Percentiles rank a stretch among this genome's conserved stretches.
phyloP scores from a whole-genome alignment of 768 basidiomycete species.

The Tremella yokohamensis region DNA sequence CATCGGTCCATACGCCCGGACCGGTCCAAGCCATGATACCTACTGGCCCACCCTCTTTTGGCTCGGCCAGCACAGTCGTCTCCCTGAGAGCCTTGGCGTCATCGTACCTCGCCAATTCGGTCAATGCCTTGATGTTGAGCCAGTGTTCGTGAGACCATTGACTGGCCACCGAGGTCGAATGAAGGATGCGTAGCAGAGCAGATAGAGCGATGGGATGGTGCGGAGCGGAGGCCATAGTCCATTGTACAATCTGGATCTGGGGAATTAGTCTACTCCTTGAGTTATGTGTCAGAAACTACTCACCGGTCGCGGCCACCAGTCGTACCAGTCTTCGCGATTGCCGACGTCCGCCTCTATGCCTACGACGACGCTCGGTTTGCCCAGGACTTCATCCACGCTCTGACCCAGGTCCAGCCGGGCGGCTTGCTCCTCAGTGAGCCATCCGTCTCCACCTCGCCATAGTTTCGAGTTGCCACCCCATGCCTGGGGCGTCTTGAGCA shows the following conservation, averaged over 20 bases:
- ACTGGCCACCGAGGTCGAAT: conserved; percentile 37
- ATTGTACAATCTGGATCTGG: conserved; percentile 55
- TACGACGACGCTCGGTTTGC: conserved; percentile 50
- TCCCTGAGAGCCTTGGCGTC: conserved; percentile 23
- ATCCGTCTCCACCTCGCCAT: conserved; percentile 35
- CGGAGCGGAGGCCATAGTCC: conserved; percentile 54
- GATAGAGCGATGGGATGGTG: conserved; percentile 54
- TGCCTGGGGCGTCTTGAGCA: conserved; percentile 43
- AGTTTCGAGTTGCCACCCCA: conserved; percentile 45
- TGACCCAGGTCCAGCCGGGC: conserved; percentile 19
- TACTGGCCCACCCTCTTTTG: conserved; percentile 43
- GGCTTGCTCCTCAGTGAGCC: conserved; percentile 26
- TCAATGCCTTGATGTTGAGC: conserved; percentile 17
- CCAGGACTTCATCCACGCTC: conserved; percentile 26
- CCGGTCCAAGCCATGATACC: conserved; percentile 55
- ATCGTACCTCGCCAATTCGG: conserved; percentile 26
- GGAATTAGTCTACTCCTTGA: not conserved
- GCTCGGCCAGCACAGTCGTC: conserved; percentile 34
- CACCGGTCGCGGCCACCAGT: conserved; percentile 51
- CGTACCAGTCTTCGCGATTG: conserved; percentile 53
- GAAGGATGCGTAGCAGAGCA: conserved; percentile 51
- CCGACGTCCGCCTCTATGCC: conserved; percentile 56
- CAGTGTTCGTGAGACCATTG: conserved; percentile 31
- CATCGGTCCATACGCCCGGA: conserved; percentile 52
- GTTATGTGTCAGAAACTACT: conserved; percentile 10